A percentile compares a stretch with the other conserved stretches of the same genome.
phyloP scores from a whole-genome alignment of 78 protist genomes.

The slime mould (Dictyostelium discoideum) region DNA sequence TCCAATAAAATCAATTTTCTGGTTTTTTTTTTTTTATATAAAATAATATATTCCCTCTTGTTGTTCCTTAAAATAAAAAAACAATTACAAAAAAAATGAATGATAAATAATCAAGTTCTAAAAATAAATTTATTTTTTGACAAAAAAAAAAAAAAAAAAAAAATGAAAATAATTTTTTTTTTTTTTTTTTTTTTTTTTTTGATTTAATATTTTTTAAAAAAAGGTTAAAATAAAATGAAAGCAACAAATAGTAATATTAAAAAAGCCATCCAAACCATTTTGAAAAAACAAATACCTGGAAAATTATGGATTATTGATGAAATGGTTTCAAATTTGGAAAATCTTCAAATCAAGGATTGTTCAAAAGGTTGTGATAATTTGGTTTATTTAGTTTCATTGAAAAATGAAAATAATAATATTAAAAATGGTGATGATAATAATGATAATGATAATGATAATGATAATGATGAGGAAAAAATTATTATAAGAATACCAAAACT shows the following conservation, averaged over 20 bases:
- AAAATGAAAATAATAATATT: neutral
- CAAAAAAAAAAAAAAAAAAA: too few relatives aligned
- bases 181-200: neutral
- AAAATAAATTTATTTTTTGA: too few relatives aligned
- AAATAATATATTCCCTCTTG: too few relatives aligned
- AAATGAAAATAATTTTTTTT: neutral
- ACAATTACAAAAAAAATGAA: too few relatives aligned
- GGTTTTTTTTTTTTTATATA: too few relatives aligned
- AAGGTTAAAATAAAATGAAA: neutral
- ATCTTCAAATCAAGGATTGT: slow-evolving; percentile 45
- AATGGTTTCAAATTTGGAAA: neutral
- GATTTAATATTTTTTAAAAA: too few relatives aligned
- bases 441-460: neutral
- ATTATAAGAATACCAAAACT: slow-evolving; percentile 40
- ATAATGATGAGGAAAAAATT: neutral
- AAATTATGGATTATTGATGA: neutral
- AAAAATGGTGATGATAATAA: neutral
- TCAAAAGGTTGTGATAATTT: slow-evolving; percentile 72
- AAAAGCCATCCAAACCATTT: neutral
- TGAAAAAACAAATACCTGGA: neutral
- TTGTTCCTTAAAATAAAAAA: too few relatives aligned
- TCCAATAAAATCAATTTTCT: too few relatives aligned
- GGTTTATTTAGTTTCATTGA: neutral
- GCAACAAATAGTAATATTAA: neutral
- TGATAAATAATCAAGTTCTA: too few relatives aligned